Evolutionary conservation across 2,329 filamentous ascomycete species (phyloP), one percentile per base, ranked within the genome.

Genomic region (Colletotrichum sp.): DNA sequence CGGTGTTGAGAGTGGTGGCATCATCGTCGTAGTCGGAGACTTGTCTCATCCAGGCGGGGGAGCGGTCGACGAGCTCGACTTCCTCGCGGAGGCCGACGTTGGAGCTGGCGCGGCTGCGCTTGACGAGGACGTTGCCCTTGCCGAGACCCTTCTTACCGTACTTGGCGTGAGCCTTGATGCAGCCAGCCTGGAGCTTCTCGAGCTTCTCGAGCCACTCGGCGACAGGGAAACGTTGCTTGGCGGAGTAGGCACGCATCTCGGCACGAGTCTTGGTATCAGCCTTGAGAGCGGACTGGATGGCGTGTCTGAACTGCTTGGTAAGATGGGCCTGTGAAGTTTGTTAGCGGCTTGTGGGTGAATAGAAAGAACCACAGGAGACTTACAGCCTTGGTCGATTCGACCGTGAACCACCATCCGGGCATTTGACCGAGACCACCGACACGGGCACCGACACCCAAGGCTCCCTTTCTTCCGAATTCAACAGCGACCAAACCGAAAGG

Each of bases 331-430:
- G 7, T 3, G 24, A 16, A 15, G 18, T 3, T 9, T 24, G 30
- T 71, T 30, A 71, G 57, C 63, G 10, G 10, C 8, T 24, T 28
- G 21, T 12, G n/a, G n/a, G 13, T n/a, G 16, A 1, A 68, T 55
- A 15, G 8, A 34, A 1, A 4, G 6, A 30, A 12, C 2, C 2
- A 9, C 1, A 5, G 5, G 1, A 3, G 10, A 74, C 72, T 15
- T 74, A 74, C 73, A 13, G 92, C 92, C 5, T 91, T 90, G 6
- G 89, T 92, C 1, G 91, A 93, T 80, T 94, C 92, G 73, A 94
- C 90, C 0, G 92, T 93, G 82, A 91, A 94, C 92, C 92, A 94
- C 90, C 92, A 94, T 26, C 92, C 92, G 39, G 92, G 92, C 92
- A 94, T 94, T 80, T 93, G 90, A 18, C 92, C 92, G 36, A 94